Evolutionary conservation across 1,284 basidiomycete species (phyloP), one percentile per base, ranked within the genome.

Genomic region (Entoloma clypeatum): DNA sequence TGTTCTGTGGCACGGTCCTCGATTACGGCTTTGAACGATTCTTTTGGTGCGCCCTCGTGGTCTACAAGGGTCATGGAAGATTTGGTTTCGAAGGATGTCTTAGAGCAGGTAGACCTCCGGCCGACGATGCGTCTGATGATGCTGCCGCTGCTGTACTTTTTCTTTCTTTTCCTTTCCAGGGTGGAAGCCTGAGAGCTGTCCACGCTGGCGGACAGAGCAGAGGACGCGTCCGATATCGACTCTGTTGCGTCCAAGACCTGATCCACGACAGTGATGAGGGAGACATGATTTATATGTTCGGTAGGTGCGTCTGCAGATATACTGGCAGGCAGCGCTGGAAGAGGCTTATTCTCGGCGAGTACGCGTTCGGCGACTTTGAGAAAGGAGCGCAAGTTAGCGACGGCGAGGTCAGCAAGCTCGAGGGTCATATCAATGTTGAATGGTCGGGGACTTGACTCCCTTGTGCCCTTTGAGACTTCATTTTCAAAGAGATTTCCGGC

Each of bases 301-400:
- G 24, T 9, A 4, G 24, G 14, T 18, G 28, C 21, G 5, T 29
- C 26, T 7, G 17, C 28, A 4, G n/a, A 11, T 22, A 16, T 18
- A 10, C 3, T 16, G 11, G 19, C 21, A 8, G 49, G 50, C 13
- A 50, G 35, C 5, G 24, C 32, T 27, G 52, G 51, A 10, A 49
- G 43, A 21, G 52, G 52, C 31, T 58, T 56, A 8, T 24, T 44
- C 7, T 43, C 34, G 2, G 23, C 38, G 19, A 52, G 35, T 11
- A 54, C 22, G 7, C 29, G 30, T 27, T 48, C 54, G 5, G 54
- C 51, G 7, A 51, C 40, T 22, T 39, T 27, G 7, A 57, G 43
- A 32, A 57, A 51, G n/a, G 39, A 33, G 16, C 45, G 48, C 22
- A 57, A 37, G 21, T 41, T 52, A 3, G 42, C 29, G 14, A 55